Evolutionary conservation across 148 eudicot species (phyloP).

Genomic region (Gaultheria prostrata): DNA sequence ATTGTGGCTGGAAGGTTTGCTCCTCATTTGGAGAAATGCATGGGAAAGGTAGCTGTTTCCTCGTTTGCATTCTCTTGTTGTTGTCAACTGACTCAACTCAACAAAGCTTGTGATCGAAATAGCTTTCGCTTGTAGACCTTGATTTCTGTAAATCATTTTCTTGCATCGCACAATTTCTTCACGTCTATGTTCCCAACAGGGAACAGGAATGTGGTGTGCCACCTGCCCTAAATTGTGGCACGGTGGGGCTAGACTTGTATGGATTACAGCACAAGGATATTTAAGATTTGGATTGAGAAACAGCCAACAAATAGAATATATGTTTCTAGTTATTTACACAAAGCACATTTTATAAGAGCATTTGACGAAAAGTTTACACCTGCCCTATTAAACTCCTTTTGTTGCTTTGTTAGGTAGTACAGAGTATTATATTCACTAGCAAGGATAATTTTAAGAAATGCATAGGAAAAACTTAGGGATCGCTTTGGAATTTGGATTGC

Average conservation of each 20-base stretch:
- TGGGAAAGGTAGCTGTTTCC: conserved; percentile 76
- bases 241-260: no score
- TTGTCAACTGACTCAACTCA: background rate
- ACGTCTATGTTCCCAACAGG: no score
- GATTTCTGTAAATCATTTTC: background rate
- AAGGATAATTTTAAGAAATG: background rate
- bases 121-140: background rate
- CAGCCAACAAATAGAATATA: no score
- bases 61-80: background rate
- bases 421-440: no score
- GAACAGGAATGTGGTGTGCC: no score
- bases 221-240: no score
- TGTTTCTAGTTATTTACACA: no score
- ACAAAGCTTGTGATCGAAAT: background rate
- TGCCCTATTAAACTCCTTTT: background rate
- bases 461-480: background rate
- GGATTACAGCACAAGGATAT: no score
- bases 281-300: no score
- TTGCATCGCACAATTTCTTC: background rate
- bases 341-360: background rate
- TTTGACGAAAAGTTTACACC: background rate
- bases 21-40: conserved; percentile 97
- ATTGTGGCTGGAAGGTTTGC: conserved; percentile 92
- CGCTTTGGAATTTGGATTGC: background rate
- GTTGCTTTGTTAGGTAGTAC: background rate